Conservation (phyloP, 306 rosid species). For the Acmispon strigosus region DNA sequence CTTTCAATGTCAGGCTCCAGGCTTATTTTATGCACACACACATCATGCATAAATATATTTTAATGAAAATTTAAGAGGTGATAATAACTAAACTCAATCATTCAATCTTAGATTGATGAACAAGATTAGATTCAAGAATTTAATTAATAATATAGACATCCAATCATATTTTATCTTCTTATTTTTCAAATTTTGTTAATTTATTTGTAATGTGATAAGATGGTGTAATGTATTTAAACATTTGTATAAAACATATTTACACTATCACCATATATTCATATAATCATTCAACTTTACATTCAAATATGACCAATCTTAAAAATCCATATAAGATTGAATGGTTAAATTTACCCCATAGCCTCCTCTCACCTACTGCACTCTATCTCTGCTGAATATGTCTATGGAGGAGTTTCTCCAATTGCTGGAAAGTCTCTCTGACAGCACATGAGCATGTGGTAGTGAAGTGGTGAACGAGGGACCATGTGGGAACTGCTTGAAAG, state of each 20-base stretch:
- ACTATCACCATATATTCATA: too few relatives aligned
- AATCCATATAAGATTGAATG: background rate
- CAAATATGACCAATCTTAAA: background rate
- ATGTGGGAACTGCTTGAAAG: slow-evolving; percentile 54
- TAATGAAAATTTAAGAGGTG: too few relatives aligned
- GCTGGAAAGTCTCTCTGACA: slow-evolving; percentile 51
- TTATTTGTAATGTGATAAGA: too few relatives aligned
- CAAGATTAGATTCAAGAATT: too few relatives aligned
- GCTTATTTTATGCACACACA: background rate
- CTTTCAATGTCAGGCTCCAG: slow-evolving; percentile 25
- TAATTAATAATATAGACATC: too few relatives aligned
- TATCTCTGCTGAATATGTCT: background rate
- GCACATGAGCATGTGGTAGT: slow-evolving; percentile 63
- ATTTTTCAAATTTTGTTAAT: too few relatives aligned
- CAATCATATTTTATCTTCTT: too few relatives aligned
- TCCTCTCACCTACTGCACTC: background rate
- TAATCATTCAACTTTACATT: background rate
- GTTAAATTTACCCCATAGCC: background rate
- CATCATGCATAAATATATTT: too few relatives aligned
- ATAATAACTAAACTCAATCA: background rate
- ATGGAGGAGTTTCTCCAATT: background rate
- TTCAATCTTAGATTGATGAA: background rate
- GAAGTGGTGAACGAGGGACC: slow-evolving; percentile 37
- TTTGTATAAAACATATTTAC: too few relatives aligned
- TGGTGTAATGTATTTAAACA: too few relatives aligned